These are phyloP conservation scores for Westerdykella aurantiaca DNA, from an alignment of 2,329 filamentous ascomycete genomes.

Conservation along the genomic window DNA sequence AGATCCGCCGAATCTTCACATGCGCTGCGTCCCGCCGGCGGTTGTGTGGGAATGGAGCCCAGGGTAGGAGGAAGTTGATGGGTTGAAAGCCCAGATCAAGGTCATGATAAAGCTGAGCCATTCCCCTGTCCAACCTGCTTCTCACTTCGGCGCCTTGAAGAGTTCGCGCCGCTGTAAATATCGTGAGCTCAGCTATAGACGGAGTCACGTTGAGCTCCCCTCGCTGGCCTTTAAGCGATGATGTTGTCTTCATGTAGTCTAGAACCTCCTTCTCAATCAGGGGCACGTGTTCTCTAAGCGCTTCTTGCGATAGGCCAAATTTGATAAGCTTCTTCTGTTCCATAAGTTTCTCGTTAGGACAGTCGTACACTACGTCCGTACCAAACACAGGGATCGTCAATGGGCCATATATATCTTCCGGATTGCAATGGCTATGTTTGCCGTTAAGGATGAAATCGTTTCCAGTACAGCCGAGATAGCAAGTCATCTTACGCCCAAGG, in stretches of 20 bases:
- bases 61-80: slow-evolving; percentile 77
- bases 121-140: slow-evolving; percentile 65
- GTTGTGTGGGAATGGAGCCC: slow-evolving; percentile 75
- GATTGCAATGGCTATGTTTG: slow-evolving; percentile 48
- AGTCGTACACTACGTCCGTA: slow-evolving; percentile 23
- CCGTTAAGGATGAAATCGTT: slow-evolving; percentile 56
- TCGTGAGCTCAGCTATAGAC: slow-evolving; percentile 72
- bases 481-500: slow-evolving; percentile 48
- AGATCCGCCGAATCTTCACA: slow-evolving; percentile 67
- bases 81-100: slow-evolving; percentile 77
- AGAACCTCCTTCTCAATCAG: slow-evolving; percentile 67
- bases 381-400: slow-evolving; percentile 31
- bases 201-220: slow-evolving; percentile 63
- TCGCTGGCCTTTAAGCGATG: slow-evolving; percentile 56
- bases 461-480: slow-evolving; percentile 47
- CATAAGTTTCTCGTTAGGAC: slow-evolving; percentile 23
- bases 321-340: slow-evolving; percentile 57
- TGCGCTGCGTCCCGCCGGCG: slow-evolving; percentile 69
- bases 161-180: slow-evolving; percentile 76
- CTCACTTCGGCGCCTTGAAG: slow-evolving; percentile 74
- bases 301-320: slow-evolving; percentile 62
- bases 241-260: slow-evolving; percentile 59
- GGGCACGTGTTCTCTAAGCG: slow-evolving; percentile 64
- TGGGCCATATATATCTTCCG: slow-evolving; percentile 51
- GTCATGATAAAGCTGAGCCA: slow-evolving; percentile 72